A percentile compares a stretch with the other conserved stretches of the same genome.
These are phyloP conservation scores for Chrysanthemum makinoi DNA, from an alignment of 129 eudicot genomes.

Conservation along the genomic window DNA sequence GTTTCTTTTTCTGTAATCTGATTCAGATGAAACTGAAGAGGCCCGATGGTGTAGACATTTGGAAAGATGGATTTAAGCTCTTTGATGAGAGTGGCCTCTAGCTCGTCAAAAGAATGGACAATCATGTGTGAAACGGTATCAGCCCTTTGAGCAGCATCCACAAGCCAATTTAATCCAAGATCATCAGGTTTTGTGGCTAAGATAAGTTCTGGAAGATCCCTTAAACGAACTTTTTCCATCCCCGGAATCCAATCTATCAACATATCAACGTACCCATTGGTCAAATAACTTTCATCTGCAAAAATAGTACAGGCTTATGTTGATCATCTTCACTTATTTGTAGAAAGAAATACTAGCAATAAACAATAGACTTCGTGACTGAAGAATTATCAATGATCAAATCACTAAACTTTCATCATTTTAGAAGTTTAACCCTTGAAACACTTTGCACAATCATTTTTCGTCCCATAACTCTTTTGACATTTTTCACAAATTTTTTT, in stretches of 20 bases:
- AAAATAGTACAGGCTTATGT: conserved; percentile 2
- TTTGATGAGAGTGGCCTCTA: conserved; percentile 22
- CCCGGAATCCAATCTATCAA: conserved; percentile 30
- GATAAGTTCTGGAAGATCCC: conserved; percentile 23
- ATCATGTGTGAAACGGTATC: conserved; percentile 20
- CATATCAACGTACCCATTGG: conserved; percentile 24
- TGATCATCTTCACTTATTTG: too few species aligned
- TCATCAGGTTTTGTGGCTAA: conserved; percentile 18
- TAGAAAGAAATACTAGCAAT: background rate
- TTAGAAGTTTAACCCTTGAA: too few species aligned
- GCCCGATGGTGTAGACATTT: conserved; percentile 24
- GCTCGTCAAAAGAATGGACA: conserved; percentile 27
- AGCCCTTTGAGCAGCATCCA: conserved; percentile 19
- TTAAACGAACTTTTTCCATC: conserved; percentile 29
- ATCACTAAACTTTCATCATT: too few species aligned
- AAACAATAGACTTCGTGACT: background rate
- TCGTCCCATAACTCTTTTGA: too few species aligned
- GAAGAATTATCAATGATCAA: too few species aligned
- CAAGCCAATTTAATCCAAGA: background rate
- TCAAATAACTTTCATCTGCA: conserved; percentile 28
- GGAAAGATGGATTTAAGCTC: conserved; percentile 23
- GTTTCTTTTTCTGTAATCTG: background rate
- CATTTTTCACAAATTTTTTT: too few species aligned
- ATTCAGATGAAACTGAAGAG: conserved; percentile 28
- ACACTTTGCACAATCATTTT: too few species aligned